Base-by-base conservation (phyloP, 108 stramenopile genomes). In the Nannochloropsis salina region DNA sequence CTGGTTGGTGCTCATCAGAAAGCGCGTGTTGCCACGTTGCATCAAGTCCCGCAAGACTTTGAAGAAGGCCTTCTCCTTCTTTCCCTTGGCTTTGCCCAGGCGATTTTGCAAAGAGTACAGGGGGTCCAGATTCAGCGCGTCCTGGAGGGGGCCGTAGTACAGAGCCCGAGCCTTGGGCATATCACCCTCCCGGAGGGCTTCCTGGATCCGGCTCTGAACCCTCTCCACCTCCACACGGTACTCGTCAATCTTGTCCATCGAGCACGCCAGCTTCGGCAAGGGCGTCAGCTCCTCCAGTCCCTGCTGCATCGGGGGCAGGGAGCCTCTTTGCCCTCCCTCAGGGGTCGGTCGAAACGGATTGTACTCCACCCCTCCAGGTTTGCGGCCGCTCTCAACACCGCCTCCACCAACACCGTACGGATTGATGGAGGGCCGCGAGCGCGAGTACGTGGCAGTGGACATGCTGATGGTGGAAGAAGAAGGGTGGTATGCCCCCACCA, bases 361-460 rank as follows among this genome's bases (percentile, higher is more conserved):
- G 61, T 74, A 74, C 61, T 74, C 61, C 4, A 74, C 61, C 61
- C 61, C 61, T 1, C 61, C 61, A n/a, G 61, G 61, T 15, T n/a
- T 15, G n/a, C 61, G 61, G 61, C 61, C 61, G n/a, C 61, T 74
- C 20, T 74, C 61, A 6, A 74, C 61, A n/a, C 61, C n/a, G 61
- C 61, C n/a, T 4, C 61, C 61, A 15, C 61, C 61, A 15, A n/a
- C 61, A n/a, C 8, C n/a, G 61, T 74, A 74, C 61, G 61, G 61
- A n/a, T 74, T 74, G 61, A 74, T 74, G n/a, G 61, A 74, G 61
- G 61, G 61, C 61, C 61, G 61, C 20, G 61, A n/a, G 61, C 61
- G 61, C 20, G 61, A 74, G 61, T 6, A 74, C 20, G 61, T 74
- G 2, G 61, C 61, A 15, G 61, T 74, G 15, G 61, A 74, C 61